A percentile compares a stretch with the other conserved stretches of the same genome.
These are phyloP conservation scores for Fraxinus greggii DNA, from an alignment of 305 asterid species.

Conservation along the genomic window DNA sequence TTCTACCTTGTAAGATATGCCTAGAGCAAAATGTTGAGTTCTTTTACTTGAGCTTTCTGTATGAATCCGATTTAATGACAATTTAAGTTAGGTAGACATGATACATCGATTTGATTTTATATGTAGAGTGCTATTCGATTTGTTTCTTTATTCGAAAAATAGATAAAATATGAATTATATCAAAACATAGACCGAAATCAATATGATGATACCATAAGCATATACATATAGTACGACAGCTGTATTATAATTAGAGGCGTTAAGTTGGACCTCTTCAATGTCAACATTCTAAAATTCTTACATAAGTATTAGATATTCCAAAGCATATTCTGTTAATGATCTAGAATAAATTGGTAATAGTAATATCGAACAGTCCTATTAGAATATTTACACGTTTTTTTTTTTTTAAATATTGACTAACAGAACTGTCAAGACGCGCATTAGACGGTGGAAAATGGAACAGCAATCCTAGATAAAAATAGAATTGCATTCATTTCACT, in stretches of 20 bases:
- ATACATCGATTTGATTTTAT: too few species aligned
- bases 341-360: not conserved
- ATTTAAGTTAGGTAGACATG: not conserved
- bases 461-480: not conserved
- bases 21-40: too few species aligned
- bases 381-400: too few species aligned
- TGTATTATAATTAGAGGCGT: not conserved
- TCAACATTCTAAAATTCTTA: not conserved
- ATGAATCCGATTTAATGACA: not conserved
- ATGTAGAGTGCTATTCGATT: not conserved
- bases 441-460: not conserved
- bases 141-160: too few species aligned
- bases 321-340: conserved; percentile 22
- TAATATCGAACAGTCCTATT: not conserved
- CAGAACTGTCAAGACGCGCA: not conserved
- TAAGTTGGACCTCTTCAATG: not conserved
- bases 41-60: not conserved
- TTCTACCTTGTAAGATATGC: too few species aligned
- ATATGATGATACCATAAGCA: not conserved
- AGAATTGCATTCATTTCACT: not conserved
- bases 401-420: not conserved
- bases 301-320: conserved; percentile 11
- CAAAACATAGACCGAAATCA: not conserved
- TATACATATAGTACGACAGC: too few species aligned
- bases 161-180: too few species aligned